These are phyloP conservation scores for Lecanoromycetidae sp. DNA, from an alignment of 2,329 filamentous ascomycete genomes.

Conservation along the genomic window DNA sequence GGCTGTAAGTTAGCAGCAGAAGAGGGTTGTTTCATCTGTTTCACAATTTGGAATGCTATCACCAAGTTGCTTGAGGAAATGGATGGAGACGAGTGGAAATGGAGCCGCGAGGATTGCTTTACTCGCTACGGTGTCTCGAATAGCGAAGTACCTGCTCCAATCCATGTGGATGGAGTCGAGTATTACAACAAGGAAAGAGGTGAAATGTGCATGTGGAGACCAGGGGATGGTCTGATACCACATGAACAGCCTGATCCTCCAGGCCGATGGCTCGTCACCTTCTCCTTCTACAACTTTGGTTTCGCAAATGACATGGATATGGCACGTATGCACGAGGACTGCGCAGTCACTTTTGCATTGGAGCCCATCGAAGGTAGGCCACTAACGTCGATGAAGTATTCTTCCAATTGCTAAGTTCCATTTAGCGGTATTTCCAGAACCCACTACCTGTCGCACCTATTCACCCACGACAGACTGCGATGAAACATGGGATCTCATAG, in stretches of 20 bases:
- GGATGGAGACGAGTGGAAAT: neutral
- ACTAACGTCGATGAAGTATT: neutral
- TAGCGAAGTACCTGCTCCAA: neutral
- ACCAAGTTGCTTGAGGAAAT: neutral
- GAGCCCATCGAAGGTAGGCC: neutral
- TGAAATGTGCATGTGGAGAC: neutral
- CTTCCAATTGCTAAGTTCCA: neutral
- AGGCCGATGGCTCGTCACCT: neutral
- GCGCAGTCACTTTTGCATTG: neutral
- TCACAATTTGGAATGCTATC: neutral
- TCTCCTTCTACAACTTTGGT: conserved; percentile 2
- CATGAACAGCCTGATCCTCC: neutral
- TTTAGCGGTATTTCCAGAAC: neutral
- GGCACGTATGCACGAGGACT: neutral
- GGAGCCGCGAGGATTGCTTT: neutral
- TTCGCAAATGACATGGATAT: neutral
- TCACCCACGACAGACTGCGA: neutral
- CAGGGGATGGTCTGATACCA: neutral
- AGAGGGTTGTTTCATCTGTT: conserved; percentile 4
- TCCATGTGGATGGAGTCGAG: neutral
- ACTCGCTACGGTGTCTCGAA: neutral
- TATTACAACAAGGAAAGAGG: neutral
- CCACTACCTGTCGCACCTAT: neutral
- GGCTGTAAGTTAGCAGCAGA: neutral
- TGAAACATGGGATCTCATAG: neutral